Base-by-base conservation (phyloP, 2,329 filamentous ascomycete species). In the Aspergillus hiratsukae region DNA sequence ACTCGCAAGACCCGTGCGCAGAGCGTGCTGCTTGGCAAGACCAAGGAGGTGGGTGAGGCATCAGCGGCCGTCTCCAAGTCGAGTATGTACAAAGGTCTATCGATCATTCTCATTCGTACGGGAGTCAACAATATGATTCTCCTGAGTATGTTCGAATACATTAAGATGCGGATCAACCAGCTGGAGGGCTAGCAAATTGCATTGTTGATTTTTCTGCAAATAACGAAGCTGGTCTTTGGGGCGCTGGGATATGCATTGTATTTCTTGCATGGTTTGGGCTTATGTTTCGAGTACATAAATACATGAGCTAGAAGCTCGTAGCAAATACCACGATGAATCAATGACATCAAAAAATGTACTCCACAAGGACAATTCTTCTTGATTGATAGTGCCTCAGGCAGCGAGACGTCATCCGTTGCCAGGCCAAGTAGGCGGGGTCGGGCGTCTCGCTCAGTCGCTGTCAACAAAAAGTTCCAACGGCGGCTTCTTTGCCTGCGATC, bases 111-210 rank as follows among this genome's bases (percentile, higher is more conserved):
- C 40, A 60, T 78, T 28, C 75, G 77, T 19, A 78, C 77, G 3
- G 73, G 72, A 7, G 64, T 79, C 27, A 77, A 79, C 64, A 79
- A 79, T 64, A 78, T 79, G 76, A 78, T 79, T 49, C 67, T 79
- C 45, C 69, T 79, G 64, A 75, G 74, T 59, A 69, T 76, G 21
- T 78, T 77, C 51, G 77, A 79, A 63, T 76, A 76, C 55, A 71
- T 78, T 40, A 78, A 77, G 65, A 67, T 68, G 55, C 67, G 67
- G 54, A 79, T 79, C 59, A 72, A 78, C 56, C 61, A 71, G 40
- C 66, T 78, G 53, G 71, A 72, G 23, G 56, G 50, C 40, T 60
- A 54, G 50, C 51, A 28, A 46, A 48, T 54, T 49, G 51, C 54
- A 59, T 41, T 49, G 45, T 50, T 28, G 27, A 11, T 49, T 60